Conservation (phyloP, 345 rosid genomes). For the Melastoma malabathricum region DNA sequence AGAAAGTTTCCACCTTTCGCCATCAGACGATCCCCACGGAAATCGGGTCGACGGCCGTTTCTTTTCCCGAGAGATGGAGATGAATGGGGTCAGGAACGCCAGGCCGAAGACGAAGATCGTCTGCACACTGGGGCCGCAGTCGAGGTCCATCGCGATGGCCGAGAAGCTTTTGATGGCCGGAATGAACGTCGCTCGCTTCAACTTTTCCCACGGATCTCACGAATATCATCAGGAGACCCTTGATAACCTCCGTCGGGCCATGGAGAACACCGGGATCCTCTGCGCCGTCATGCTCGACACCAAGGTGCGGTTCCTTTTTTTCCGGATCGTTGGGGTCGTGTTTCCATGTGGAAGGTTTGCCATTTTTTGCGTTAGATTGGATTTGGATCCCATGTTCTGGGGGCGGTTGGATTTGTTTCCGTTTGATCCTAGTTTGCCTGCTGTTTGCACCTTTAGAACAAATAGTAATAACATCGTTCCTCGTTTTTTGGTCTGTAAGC, state of each 20-base stretch:
- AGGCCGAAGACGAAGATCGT: constrained; percentile 92
- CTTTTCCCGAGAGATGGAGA: constrained; percentile 2
- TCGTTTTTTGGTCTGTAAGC: no score
- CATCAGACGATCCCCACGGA: not conserved
- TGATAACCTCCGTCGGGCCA: constrained; percentile 67
- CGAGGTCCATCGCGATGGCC: constrained; percentile 62
- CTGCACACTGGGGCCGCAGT: constrained; percentile 86
- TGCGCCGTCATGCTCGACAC: constrained; percentile 99
- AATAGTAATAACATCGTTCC: no score
- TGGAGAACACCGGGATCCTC: constrained; percentile 76
- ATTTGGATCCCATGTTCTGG: no score
- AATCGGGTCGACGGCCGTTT: not conserved
- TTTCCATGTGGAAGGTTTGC: no score
- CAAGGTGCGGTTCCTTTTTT: constrained; percentile 28
- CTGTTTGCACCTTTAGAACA: no score
- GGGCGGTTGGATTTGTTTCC: no score
- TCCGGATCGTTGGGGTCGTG: not conserved
- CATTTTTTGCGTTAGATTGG: no score
- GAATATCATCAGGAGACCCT: constrained; percentile 91
- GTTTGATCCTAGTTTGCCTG: no score
- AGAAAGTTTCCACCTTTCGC: not conserved
- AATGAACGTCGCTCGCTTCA: constrained; percentile 97
- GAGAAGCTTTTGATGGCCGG: constrained; percentile 88
- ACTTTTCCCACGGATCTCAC: constrained; percentile 96
- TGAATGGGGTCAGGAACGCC: constrained; percentile 16